These are phyloP conservation scores for Piromyces finnis DNA, from an alignment of 192 early-diverging fungal species.

Conservation along the genomic window DNA sequence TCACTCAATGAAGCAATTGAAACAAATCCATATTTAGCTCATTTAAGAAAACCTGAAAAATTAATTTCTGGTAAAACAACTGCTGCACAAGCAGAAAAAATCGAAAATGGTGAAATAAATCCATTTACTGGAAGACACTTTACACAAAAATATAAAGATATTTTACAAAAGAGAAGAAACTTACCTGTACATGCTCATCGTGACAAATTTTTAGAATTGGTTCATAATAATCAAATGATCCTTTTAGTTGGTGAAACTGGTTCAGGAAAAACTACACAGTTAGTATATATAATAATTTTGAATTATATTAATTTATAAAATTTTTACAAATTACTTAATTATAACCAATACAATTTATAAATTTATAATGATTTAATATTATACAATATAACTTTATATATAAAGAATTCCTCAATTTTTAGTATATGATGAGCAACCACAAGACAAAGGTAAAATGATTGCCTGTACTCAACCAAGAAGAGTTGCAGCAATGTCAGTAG, in stretches of 20 bases:
- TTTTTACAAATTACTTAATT: too few relatives aligned
- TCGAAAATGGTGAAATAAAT: conserved; percentile 55
- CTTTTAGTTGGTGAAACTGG: conserved; percentile 95
- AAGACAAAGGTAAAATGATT: conserved; percentile 70
- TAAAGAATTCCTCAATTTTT: conserved; percentile 88
- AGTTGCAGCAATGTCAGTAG: conserved; percentile 99
- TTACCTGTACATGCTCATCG: conserved; percentile 93
- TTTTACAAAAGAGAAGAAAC: conserved; percentile 65
- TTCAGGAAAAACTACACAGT: conserved; percentile 97
- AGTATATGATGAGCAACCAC: conserved; percentile 78
- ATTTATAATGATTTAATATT: too few relatives aligned
- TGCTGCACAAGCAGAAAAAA: conserved; percentile 56
- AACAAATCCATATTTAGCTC: conserved; percentile 5
- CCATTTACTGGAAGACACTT: conserved; percentile 64
- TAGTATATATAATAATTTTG: conserved; percentile 6
- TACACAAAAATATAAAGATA: conserved; percentile 66
- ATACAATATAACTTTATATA: too few relatives aligned
- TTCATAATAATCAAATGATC: conserved; percentile 86
- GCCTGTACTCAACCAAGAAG: conserved; percentile 98
- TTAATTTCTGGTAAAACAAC: conserved; percentile 66
- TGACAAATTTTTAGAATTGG: conserved; percentile 70
- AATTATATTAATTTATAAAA: too few relatives aligned
- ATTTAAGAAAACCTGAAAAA: conserved; percentile 6
- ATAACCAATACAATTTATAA: too few relatives aligned
- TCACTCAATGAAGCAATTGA: not conserved